Conservation (phyloP, 2,329 filamentous ascomycete species). For the Exophiala dermatitidis region DNA sequence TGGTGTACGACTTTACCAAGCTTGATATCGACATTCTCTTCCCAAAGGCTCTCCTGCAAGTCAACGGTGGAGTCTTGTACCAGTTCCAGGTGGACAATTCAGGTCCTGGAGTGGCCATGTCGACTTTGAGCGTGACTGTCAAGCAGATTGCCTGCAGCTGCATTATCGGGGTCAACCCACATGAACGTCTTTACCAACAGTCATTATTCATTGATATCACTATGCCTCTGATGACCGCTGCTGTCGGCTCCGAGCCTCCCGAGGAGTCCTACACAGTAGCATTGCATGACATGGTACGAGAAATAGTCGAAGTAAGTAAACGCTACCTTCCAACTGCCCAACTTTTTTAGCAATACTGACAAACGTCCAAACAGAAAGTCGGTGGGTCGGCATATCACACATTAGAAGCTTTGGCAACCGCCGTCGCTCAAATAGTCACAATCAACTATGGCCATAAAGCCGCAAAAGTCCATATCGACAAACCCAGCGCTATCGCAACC, state of each 20-base stretch:
- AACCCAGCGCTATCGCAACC: slow-evolving; percentile 46
- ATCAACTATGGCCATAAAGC: slow-evolving; percentile 40
- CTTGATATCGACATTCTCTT: slow-evolving; percentile 27
- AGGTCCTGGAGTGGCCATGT: slow-evolving; percentile 11
- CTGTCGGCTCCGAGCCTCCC: slow-evolving; percentile 8
- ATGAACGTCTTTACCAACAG: slow-evolving; percentile 47
- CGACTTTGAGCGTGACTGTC: slow-evolving; percentile 30
- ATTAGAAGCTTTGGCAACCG: slow-evolving; percentile 46
- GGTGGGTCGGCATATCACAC: slow-evolving; percentile 45
- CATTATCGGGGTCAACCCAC: slow-evolving; percentile 47
- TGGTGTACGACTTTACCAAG: slow-evolving; percentile 16
- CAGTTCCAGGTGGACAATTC: slow-evolving; percentile 28
- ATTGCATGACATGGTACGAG: slow-evolving; percentile 35
- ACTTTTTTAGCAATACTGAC: slow-evolving; percentile 2
- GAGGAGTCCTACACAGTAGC: slow-evolving; percentile 15
- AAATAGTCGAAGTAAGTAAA: slow-evolving; percentile 34
- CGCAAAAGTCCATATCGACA: slow-evolving; percentile 44
- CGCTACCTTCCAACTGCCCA: neutral
- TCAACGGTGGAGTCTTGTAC: slow-evolving; percentile 38
- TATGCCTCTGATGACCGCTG: slow-evolving; percentile 20
- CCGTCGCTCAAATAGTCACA: slow-evolving; percentile 41
- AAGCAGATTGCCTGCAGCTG: slow-evolving; percentile 40
- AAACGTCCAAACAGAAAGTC: slow-evolving; percentile 32
- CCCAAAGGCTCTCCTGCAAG: slow-evolving; percentile 41
- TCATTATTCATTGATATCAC: slow-evolving; percentile 39